Conservation (phyloP, 371 early-diverging fungal species). For the Mortierella sp. region DNA sequence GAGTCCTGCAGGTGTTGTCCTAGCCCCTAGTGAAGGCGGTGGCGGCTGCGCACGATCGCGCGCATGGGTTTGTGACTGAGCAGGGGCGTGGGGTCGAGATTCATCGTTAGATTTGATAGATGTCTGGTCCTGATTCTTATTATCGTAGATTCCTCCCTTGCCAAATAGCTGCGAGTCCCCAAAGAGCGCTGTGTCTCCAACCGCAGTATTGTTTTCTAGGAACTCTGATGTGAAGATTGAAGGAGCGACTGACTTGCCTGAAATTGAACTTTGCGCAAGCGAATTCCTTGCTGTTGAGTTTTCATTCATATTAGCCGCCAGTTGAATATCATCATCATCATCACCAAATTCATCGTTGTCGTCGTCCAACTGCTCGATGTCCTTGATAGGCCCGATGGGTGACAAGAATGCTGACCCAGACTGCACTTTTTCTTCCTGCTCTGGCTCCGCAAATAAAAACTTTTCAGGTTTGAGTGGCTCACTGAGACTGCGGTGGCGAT, state of each 20-base stretch:
- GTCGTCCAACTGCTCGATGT: slow-evolving; percentile 22
- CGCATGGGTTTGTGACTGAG: not conserved
- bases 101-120: slow-evolving; percentile 17
- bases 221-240: slow-evolving; percentile 49
- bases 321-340: slow-evolving; percentile 27
- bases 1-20: too few species aligned
- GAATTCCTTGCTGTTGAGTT: slow-evolving; percentile 18
- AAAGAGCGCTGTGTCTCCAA: slow-evolving; percentile 47
- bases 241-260: slow-evolving; percentile 31
- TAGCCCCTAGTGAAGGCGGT: not conserved
- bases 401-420: slow-evolving; percentile 52
- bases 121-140: slow-evolving; percentile 16
- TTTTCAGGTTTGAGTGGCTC: slow-evolving; percentile 50
- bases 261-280: slow-evolving; percentile 41
- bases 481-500: slow-evolving; percentile 52
- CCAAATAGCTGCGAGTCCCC: slow-evolving; percentile 52
- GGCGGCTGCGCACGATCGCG: slow-evolving; percentile 17
- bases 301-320: slow-evolving; percentile 17
- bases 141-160: slow-evolving; percentile 46
- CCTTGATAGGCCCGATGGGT: slow-evolving; percentile 35
- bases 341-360: slow-evolving; percentile 37
- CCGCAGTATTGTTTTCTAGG: slow-evolving; percentile 31
- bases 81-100: slow-evolving; percentile 6
- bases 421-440: slow-evolving; percentile 26
- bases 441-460: slow-evolving; percentile 29